Percentiles rank a stretch among this genome's conserved stretches.
Conservation (phyloP, 2,329 filamentous ascomycete genomes). For the Aureobasidium sp. region DNA sequence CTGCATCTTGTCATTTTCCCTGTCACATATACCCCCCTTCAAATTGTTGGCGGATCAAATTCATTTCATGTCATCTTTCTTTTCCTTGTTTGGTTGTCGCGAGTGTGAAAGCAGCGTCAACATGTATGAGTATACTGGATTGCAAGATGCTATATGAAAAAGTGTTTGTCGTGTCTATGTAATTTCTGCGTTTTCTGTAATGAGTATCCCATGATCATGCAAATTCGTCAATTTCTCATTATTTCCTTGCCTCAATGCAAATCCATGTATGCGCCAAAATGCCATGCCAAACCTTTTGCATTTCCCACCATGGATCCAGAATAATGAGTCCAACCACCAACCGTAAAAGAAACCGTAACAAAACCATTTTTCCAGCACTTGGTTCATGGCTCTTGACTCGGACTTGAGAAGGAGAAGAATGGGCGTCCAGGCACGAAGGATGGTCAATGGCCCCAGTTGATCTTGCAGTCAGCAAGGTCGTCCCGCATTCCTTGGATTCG, state of each 20-base stretch:
- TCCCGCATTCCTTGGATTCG: conserved; percentile 19
- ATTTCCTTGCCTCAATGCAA: neutral
- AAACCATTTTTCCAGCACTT: conserved; percentile 11
- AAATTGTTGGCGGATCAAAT: neutral
- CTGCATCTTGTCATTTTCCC: neutral
- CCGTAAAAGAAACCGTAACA: neutral
- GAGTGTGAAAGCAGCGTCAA: neutral
- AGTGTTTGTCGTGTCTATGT: neutral
- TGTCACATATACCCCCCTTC: conserved; percentile 1
- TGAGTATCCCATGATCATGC: neutral
- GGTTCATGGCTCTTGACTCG: neutral
- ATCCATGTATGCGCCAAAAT: neutral
- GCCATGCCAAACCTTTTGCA: neutral
- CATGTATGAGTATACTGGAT: neutral
- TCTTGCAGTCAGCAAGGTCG: conserved; percentile 17
- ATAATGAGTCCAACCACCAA: no score
- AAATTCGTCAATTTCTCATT: neutral
- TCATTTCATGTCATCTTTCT: neutral
- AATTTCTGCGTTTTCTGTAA: neutral
- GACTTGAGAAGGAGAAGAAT: neutral
- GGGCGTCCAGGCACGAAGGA: neutral
- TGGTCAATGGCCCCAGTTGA: conserved; percentile 17
- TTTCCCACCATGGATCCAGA: neutral
- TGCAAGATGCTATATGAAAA: neutral
- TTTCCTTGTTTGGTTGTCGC: neutral